These are phyloP conservation scores for Graphiopsis chlorocephala DNA, from an alignment of 2,329 filamentous ascomycete genomes.

Conservation along the genomic window DNA sequence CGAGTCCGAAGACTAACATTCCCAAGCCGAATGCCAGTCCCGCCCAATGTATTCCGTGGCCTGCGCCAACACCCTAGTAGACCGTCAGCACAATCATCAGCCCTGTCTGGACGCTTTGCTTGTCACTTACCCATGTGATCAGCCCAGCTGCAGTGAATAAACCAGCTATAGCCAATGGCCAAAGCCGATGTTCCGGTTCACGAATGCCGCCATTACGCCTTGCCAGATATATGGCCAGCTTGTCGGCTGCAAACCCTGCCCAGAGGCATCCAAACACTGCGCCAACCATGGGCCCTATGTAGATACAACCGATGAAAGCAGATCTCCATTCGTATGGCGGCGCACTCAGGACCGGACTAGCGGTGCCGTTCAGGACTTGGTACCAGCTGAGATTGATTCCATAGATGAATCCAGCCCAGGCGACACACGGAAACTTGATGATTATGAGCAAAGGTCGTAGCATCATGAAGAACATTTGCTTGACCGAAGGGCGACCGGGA, in stretches of 20 bases:
- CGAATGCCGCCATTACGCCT: slow-evolving; percentile 39
- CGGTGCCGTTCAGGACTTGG: slow-evolving; percentile 19
- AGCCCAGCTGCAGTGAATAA: slow-evolving; percentile 45
- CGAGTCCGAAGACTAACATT: slow-evolving; percentile 42
- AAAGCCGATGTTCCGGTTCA: slow-evolving; percentile 42
- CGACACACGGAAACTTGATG: slow-evolving; percentile 3
- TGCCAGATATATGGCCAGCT: slow-evolving; percentile 33
- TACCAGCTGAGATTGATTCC: slow-evolving; percentile 18
- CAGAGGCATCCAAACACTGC: slow-evolving; percentile 37
- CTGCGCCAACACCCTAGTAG: slow-evolving; percentile 44
- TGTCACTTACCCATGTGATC: slow-evolving; percentile 38
- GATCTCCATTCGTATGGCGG: slow-evolving; percentile 38
- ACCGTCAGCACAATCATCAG: not conserved
- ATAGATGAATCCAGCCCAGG: slow-evolving; percentile 19
- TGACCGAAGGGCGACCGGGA: slow-evolving; percentile 22
- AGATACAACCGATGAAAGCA: slow-evolving; percentile 48
- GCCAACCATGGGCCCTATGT: slow-evolving; percentile 49
- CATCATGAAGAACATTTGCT: slow-evolving; percentile 21
- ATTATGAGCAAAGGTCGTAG: slow-evolving; percentile 22
- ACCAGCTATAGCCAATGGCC: slow-evolving; percentile 39
- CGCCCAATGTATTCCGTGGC: slow-evolving; percentile 45
- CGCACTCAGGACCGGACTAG: slow-evolving; percentile 19
- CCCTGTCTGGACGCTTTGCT: not conserved
- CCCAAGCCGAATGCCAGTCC: slow-evolving; percentile 45
- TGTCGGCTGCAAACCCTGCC: slow-evolving; percentile 33